These are phyloP conservation scores for Plasmodium reichenowi DNA, from an alignment of 169 alveolate genomes.

Conservation along the genomic window DNA sequence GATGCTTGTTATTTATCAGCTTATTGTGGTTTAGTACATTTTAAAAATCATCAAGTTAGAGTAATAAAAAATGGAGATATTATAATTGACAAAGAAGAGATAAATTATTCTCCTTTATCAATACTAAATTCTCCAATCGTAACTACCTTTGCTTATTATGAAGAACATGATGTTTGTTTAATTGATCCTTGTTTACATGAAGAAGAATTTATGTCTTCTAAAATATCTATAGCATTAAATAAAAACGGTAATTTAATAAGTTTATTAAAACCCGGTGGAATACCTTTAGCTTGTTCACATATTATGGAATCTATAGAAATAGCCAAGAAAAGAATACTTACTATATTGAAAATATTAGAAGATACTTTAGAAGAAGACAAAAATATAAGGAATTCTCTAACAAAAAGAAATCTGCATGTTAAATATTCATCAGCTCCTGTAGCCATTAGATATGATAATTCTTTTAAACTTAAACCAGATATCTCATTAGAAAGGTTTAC, in stretches of 20 bases:
- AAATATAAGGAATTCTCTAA: conserved; percentile 44
- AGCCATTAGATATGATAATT: conserved; percentile 28
- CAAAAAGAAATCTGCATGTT: conserved; percentile 44
- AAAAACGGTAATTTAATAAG: conserved; percentile 48
- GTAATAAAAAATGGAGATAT: conserved; percentile 16
- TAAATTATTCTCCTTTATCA: conserved; percentile 47
- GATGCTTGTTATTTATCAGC: conserved; percentile 72
- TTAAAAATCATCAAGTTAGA: conserved; percentile 31
- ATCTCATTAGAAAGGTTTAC: conserved; percentile 13
- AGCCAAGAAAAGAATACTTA: conserved; percentile 55
- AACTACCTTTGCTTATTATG: conserved; percentile 64
- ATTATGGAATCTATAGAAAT: conserved; percentile 47
- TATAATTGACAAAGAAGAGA: conserved; percentile 43
- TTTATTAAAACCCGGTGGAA: conserved; percentile 60
- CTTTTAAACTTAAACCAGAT: conserved; percentile 17
- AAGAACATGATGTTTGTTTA: conserved; percentile 39
- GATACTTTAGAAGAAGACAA: conserved; percentile 69
- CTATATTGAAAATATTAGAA: conserved; percentile 54
- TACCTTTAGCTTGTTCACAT: conserved; percentile 36
- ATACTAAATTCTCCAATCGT: conserved; percentile 49
- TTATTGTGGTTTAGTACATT: conserved; percentile 57
- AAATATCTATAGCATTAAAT: conserved; percentile 50
- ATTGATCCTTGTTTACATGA: conserved; percentile 49
- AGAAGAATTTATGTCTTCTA: conserved; percentile 71
- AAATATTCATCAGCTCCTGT: conserved; percentile 63